Base-by-base conservation (phyloP, 2,329 filamentous ascomycete species). In the Sodiomyces alkalinus region DNA sequence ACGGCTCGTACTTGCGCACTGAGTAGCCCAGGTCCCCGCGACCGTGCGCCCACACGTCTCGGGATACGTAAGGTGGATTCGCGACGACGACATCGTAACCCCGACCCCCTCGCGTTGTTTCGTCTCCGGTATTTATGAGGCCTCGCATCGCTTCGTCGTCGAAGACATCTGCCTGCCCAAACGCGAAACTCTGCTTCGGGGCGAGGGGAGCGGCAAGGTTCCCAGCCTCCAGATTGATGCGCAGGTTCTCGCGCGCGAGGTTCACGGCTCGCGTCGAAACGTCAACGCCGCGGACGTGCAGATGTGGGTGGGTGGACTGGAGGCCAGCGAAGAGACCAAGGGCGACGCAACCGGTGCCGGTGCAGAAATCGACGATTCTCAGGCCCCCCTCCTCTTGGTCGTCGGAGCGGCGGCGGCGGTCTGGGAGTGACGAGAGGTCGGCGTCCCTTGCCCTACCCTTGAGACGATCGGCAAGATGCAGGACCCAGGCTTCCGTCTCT, bases 1-100 rank as follows among this genome's bases (percentile, higher is more conserved):
- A 68, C 4, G 90, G 90, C 52, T 98, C 90, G 46, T 73, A 83
- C 25, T 72, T 72, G 11, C 83, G 69, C 17, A 94, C 87, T 9
- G 80, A 87, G 42, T 80, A 85, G 6, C 67, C 68, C 24, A 61
- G 39, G 18, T 59, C 50, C 11, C 51, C 51, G 8, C 41, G 41
- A 12, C 53, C 56, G 4, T 49, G 37, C 19, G 47, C 33, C 56
- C 56, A 61, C 7, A 51, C 42, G 21, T 47, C 39, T 0, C 60
- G 55, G 2, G 85, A 92, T 28, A 96, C 76, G 48, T 96, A 96
- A 1, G 90, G 90, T 11, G 90, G 90, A 44, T 98, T 98, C 2
- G 80, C 80, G 19, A 90, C 68, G 2, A 98, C 52, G 4, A 96
- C 54, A 36, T 92, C 74, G 43, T 48, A 64, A 3, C 20, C 39